Evolutionary conservation across 768 basidiomycete species (phyloP), one percentile per base, ranked within the genome.

Genomic region (Pleurotus sapidus): DNA sequence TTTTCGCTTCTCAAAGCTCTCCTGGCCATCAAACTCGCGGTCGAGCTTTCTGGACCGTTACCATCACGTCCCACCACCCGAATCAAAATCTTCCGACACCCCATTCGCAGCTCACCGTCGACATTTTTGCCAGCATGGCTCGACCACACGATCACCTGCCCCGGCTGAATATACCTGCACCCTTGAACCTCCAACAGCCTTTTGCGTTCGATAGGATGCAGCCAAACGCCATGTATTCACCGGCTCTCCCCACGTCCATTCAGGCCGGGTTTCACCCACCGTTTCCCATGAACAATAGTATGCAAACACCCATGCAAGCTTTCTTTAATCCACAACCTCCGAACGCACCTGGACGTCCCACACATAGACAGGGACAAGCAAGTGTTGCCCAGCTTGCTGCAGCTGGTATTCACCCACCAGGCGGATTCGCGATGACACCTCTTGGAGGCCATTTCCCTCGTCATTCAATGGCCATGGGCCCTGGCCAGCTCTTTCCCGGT

Each of bases 241-340:
- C 89, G 5, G 82, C 78, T 45, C 70, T 88, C 42, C 87, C 84
- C 37, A 83, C 87, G 0, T 74, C 81, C 51, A 61, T 87, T 20
- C 83, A 83, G 63, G 80, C 80, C 23, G 71, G 78, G 43, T 85
- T 83, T 70, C 84, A 82, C 60, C 82, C 86, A 0, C 68, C 78
- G 0, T 82, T 80, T 60, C 81, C 81, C 34, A 70, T 76, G 60
- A 70, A 63, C 57, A 77, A 72, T 56, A 50, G 81, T 48, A 71
- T 89, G 50, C 89, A 88, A 66, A 89, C 88, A 3, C 89, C 89
- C 46, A 84, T 91, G 76, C 89, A 91, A 65, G 68, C 82, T 17
- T 88, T 85, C 71, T 89, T 88, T 59, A 72, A 75, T 34, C 74
- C 72, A 1, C 78, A 74, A 37, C 79, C 77, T 4, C 80, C 81